Conservation (phyloP, 2,329 filamentous ascomycete genomes). For the Ramularia endophylla region DNA sequence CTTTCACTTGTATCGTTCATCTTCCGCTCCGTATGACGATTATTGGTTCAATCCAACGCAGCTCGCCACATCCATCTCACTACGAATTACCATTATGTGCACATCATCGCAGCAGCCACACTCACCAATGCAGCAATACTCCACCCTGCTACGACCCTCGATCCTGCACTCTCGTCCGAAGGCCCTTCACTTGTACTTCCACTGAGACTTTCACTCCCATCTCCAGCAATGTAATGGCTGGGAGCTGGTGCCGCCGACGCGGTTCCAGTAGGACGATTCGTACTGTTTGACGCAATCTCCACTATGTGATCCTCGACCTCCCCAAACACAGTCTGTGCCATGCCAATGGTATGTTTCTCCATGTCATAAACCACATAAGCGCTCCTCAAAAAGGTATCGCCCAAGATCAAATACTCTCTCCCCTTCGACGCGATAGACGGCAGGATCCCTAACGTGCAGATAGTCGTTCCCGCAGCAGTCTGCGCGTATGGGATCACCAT, state of each 20-base stretch:
- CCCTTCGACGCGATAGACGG: constrained; percentile 46
- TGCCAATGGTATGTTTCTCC: constrained; percentile 53
- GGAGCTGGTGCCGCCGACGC: constrained; percentile 31
- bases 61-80: too few relatives aligned
- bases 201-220: too few relatives aligned
- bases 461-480: background rate
- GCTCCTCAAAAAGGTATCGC: constrained; percentile 58
- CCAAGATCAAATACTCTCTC: constrained; percentile 45
- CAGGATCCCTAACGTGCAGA: constrained; percentile 16
- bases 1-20: too few relatives aligned
- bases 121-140: too few relatives aligned
- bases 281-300: constrained; percentile 42
- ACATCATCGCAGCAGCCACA: too few relatives aligned
- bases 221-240: too few relatives aligned
- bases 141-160: too few relatives aligned
- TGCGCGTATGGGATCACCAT: constrained; percentile 43
- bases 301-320: constrained; percentile 44
- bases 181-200: too few relatives aligned
- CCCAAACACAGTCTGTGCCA: constrained; percentile 57
- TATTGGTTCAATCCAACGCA: too few relatives aligned
- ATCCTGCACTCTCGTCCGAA: too few relatives aligned
- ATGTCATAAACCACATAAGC: constrained; percentile 60
- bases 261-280: constrained; percentile 13
- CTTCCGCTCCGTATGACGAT: too few relatives aligned
- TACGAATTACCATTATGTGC: too few relatives aligned